phyloP scores from a whole-genome alignment of 2,329 filamentous ascomycete genomes.

The Microdochium trichocladiopsis region DNA sequence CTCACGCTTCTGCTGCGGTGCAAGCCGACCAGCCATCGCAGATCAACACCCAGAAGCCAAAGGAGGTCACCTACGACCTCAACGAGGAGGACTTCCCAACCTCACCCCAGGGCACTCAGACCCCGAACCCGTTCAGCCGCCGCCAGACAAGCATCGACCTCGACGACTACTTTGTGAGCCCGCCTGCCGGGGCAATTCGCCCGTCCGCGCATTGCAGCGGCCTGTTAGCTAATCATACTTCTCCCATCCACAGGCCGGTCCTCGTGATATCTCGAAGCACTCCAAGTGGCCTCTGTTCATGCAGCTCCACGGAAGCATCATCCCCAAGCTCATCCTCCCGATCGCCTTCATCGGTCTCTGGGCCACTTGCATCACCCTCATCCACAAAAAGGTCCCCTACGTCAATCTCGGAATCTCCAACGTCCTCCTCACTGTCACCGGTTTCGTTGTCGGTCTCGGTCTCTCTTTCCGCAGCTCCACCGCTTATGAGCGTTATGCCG shows the following conservation, averaged over 20 bases:
- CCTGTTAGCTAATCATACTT: background rate
- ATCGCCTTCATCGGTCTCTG: constrained; percentile 56
- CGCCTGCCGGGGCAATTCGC: too few relatives aligned
- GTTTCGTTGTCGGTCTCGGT: constrained; percentile 75
- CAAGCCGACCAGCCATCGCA: background rate
- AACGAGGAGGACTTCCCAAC: constrained; percentile 10
- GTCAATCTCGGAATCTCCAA: constrained; percentile 47
- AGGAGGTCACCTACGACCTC: constrained; percentile 1
- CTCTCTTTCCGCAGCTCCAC: constrained; percentile 73
- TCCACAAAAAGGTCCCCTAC: constrained; percentile 36
- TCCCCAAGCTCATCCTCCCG: constrained; percentile 70
- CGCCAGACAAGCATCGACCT: constrained; percentile 27
- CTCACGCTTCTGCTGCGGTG: background rate
- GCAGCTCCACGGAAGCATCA: constrained; percentile 66
- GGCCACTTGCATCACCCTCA: constrained; percentile 58
- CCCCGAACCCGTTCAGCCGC: constrained; percentile 23
- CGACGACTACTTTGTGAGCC: constrained; percentile 37
- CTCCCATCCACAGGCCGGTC: constrained; percentile 34
- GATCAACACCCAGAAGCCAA: background rate
- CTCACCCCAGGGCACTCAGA: constrained; percentile 11
- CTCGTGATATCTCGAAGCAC: constrained; percentile 64
- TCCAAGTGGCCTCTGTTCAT: constrained; percentile 75
- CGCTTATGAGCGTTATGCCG: constrained; percentile 63
- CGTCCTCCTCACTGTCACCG: constrained; percentile 74
- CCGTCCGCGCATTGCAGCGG: too few relatives aligned